Conservation (phyloP, 768 basidiomycete genomes). For the Lactarius quietus region DNA sequence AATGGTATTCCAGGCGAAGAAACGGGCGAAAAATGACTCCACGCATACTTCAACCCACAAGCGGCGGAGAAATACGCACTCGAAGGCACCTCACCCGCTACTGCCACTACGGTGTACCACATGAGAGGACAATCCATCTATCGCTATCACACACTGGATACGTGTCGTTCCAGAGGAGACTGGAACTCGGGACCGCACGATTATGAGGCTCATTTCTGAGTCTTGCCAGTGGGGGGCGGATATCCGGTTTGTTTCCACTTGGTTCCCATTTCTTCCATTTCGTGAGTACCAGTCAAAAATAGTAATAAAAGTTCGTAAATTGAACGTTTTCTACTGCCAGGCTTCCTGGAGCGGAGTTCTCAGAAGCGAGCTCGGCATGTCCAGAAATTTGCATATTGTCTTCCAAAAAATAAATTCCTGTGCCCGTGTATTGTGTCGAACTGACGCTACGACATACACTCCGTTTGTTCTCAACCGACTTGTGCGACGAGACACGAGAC, state of each 20-base stretch:
- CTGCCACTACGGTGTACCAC: slow-evolving; percentile 35
- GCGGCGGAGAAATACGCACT: slow-evolving; percentile 28
- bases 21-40: slow-evolving; percentile 40
- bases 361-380: slow-evolving; percentile 22
- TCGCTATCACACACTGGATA: slow-evolving; percentile 22
- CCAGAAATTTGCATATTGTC: neutral
- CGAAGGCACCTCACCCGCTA: slow-evolving; percentile 30
- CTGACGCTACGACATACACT: too few relatives aligned
- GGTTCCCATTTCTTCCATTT: neutral
- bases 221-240: slow-evolving; percentile 8
- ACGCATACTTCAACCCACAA: slow-evolving; percentile 35
- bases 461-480: too few relatives aligned
- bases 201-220: neutral
- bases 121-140: slow-evolving; percentile 14
- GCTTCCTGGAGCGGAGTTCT: slow-evolving; percentile 28
- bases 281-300: neutral
- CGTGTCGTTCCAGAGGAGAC: slow-evolving; percentile 20
- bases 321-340: neutral
- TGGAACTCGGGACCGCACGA: slow-evolving; percentile 14
- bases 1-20: slow-evolving; percentile 40
- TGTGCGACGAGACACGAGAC: too few relatives aligned
- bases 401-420: too few relatives aligned
- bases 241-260: slow-evolving; percentile 10
- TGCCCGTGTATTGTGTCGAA: too few relatives aligned
- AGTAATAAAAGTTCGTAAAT: neutral